Evolutionary conservation across 2,329 filamentous ascomycete species (phyloP).

Genomic region (Penicillium sp.): DNA sequence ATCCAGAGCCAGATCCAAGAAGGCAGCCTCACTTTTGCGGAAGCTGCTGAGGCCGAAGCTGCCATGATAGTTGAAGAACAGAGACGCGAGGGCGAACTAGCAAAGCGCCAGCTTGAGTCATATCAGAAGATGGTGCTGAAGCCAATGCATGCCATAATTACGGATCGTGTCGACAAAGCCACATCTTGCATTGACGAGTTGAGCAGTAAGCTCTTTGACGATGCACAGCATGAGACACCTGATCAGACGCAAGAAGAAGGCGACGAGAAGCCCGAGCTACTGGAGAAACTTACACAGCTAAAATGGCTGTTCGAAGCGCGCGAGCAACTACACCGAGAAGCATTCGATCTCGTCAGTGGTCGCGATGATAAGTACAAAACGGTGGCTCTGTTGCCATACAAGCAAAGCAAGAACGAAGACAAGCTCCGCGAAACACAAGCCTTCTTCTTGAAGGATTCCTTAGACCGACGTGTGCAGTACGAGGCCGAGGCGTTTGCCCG

Average conservation of each 20-base stretch:
- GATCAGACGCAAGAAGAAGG: slow-evolving; percentile 92
- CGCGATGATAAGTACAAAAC: slow-evolving; percentile 84
- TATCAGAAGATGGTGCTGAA: slow-evolving; percentile 83
- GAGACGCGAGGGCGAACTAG: slow-evolving; percentile 67
- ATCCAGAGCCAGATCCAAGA: slow-evolving; percentile 76
- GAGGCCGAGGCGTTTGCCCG: slow-evolving; percentile 72
- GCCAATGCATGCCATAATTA: slow-evolving; percentile 78
- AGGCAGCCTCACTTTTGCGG: slow-evolving; percentile 77
- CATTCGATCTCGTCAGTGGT: slow-evolving; percentile 81
- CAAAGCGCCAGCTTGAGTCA: slow-evolving; percentile 77
- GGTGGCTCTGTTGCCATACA: slow-evolving; percentile 80
- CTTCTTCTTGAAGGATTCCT: slow-evolving; percentile 80
- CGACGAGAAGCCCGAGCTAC: slow-evolving; percentile 87
- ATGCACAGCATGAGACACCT: slow-evolving; percentile 66
- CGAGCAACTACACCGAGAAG: slow-evolving; percentile 80
- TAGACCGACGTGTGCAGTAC: slow-evolving; percentile 69
- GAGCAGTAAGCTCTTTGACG: slow-evolving; percentile 69
- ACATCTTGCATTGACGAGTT: slow-evolving; percentile 75
- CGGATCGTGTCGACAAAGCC: slow-evolving; percentile 70
- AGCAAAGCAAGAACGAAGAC: slow-evolving; percentile 68
- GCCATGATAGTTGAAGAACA: slow-evolving; percentile 72
- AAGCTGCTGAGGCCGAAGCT: slow-evolving; percentile 78
- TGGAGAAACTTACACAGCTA: slow-evolving; percentile 90
- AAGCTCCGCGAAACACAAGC: slow-evolving; percentile 75
- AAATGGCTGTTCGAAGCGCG: slow-evolving; percentile 97